A percentile compares a stretch with the other conserved stretches of the same genome.
These are phyloP conservation scores for Puya raimondii DNA, from an alignment of 176 grass and related monocot genomes.

Conservation along the genomic window DNA sequence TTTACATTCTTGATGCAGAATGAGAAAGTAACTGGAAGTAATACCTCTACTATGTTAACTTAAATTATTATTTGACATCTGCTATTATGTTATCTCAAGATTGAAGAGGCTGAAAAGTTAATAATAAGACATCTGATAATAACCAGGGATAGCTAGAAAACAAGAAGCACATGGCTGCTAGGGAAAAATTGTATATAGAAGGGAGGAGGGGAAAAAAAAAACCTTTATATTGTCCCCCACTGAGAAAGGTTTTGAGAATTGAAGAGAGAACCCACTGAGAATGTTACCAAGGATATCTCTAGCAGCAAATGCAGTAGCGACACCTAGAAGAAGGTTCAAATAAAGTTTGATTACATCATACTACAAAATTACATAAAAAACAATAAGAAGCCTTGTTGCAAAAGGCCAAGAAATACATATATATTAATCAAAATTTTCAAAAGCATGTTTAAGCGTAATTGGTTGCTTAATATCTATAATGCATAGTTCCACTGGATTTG, in stretches of 20 bases:
- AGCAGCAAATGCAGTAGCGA: conserved; percentile 98
- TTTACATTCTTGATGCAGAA: not conserved
- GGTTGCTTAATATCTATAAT: too few relatives aligned
- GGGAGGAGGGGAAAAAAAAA: conserved; percentile 10
- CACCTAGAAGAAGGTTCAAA: conserved; percentile 44
- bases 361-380: not conserved
- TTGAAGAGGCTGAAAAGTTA: not conserved
- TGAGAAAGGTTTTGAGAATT: conserved; percentile 78
- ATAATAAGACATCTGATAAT: not conserved
- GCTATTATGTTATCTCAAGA: not conserved
- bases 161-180: too few relatives aligned
- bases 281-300: conserved; percentile 97
- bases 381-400: not conserved
- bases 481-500: too few relatives aligned
- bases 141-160: not conserved
- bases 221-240: conserved; percentile 91
- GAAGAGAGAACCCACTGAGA: conserved; percentile 82
- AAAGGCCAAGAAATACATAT: not conserved
- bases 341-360: not conserved
- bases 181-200: conserved; percentile 1
- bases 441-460: not conserved
- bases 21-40: not conserved
- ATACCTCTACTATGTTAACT: not conserved
- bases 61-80: not conserved
- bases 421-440: not conserved